Evolutionary conservation across 306 rosid species (phyloP).

Genomic region (Oemleria cerasiformis): DNA sequence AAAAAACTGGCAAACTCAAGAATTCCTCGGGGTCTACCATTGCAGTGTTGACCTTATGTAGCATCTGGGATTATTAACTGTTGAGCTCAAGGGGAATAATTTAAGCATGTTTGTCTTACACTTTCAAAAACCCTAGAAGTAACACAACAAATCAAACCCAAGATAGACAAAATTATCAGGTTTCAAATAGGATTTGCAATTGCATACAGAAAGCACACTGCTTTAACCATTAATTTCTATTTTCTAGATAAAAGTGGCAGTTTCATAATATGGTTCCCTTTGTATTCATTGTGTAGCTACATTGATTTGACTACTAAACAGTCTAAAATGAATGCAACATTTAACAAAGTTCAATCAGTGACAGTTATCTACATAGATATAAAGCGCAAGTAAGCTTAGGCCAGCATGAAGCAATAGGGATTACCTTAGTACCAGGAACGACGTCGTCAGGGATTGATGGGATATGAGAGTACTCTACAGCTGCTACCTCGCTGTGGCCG

Average conservation of each 20-base stretch:
- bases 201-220: not conserved
- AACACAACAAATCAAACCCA: not conserved
- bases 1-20: not conserved
- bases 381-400: not conserved
- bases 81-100: not conserved
- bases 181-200: not conserved
- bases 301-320: not conserved
- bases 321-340: not conserved
- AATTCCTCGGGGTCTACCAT: not conserved
- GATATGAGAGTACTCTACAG: slow-evolving; percentile 61
- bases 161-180: not conserved
- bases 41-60: not conserved
- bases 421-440: slow-evolving; percentile 90
- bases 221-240: not conserved
- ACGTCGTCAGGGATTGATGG: slow-evolving; percentile 55
- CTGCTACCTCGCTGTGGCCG: slow-evolving; percentile 75
- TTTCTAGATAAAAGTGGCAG: not conserved
- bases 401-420: not conserved
- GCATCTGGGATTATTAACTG: not conserved
- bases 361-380: not conserved
- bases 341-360: not conserved
- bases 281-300: not conserved
- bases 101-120: not conserved
- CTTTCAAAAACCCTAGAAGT: not conserved
- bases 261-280: not conserved